A percentile compares a stretch with the other conserved stretches of the same genome.
Conservation (phyloP, 2,329 filamentous ascomycete species). For the Colletotrichum sp. region DNA sequence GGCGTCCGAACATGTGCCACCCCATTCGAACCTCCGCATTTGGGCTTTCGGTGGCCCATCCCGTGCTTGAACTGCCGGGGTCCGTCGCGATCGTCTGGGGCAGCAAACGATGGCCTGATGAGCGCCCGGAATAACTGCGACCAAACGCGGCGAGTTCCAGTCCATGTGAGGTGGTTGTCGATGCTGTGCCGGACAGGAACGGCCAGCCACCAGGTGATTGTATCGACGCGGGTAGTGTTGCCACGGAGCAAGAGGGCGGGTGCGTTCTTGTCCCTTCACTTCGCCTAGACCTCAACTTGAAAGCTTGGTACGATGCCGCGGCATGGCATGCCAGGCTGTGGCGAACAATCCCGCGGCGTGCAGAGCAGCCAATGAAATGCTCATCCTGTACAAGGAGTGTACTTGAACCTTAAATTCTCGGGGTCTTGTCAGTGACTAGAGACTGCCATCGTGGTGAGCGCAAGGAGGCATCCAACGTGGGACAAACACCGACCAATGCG, state of each 20-base stretch:
- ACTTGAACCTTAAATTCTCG: slow-evolving; percentile 6
- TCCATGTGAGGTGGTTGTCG: neutral
- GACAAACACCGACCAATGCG: neutral
- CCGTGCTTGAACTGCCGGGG: neutral
- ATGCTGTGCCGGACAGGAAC: neutral
- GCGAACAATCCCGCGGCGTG: neutral
- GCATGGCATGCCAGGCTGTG: neutral
- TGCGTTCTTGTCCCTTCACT: neutral
- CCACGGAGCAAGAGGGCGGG: neutral
- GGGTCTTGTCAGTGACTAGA: neutral
- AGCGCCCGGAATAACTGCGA: neutral
- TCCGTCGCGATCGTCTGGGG: neutral
- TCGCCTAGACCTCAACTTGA: neutral
- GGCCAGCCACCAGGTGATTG: neutral
- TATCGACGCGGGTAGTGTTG: neutral
- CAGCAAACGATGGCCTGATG: slow-evolving; percentile 3
- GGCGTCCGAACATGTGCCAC: slow-evolving; percentile 14
- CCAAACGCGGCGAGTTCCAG: slow-evolving; percentile 1
- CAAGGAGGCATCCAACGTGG: neutral
- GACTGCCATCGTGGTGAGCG: neutral
- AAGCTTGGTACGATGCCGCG: slow-evolving; percentile 14
- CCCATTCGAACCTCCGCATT: slow-evolving; percentile 15
- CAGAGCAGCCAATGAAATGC: neutral
- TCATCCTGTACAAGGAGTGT: neutral
- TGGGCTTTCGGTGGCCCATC: neutral